A percentile compares a stretch with the other conserved stretches of the same genome.
Evolutionary conservation across 2,329 filamentous ascomycete genomes (phyloP).

Genomic region (Drechslera avenae): DNA sequence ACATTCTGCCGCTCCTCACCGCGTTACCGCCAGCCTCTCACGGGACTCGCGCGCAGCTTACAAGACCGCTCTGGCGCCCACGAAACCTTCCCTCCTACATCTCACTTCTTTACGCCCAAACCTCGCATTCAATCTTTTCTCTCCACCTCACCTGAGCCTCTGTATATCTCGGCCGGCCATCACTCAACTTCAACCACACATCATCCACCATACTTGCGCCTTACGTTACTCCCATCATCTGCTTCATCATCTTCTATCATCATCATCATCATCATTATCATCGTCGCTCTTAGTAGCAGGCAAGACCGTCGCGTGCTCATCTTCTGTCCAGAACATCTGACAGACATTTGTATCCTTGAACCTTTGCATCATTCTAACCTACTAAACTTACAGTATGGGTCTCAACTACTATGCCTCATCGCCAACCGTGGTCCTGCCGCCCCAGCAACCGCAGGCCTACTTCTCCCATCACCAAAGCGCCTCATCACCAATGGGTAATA

Average conservation of each 20-base stretch:
- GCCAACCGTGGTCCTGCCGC: constrained; percentile 54
- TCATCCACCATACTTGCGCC: constrained; percentile 13
- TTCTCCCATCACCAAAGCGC: constrained; percentile 43
- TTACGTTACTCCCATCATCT: constrained; percentile 19
- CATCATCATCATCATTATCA: too few species aligned
- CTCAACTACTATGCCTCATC: constrained; percentile 55
- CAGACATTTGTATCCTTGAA: constrained; percentile 43
- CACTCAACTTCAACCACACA: constrained; percentile 13
- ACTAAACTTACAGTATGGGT: constrained; percentile 52
- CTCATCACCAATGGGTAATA: constrained; percentile 44
- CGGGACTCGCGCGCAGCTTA: constrained; percentile 42
- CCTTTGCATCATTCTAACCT: constrained; percentile 35
- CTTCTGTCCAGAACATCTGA: constrained; percentile 32
- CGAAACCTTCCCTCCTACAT: constrained; percentile 43
- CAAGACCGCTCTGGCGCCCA: constrained; percentile 44
- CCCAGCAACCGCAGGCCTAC: constrained; percentile 47
- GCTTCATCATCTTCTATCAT: constrained; percentile 20
- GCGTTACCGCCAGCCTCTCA: constrained; percentile 40
- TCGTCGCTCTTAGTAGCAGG: constrained; percentile 34
- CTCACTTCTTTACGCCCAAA: constrained; percentile 41
- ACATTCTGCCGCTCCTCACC: constrained; percentile 31
- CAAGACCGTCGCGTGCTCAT: constrained; percentile 31
- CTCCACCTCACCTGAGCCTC: constrained; percentile 13
- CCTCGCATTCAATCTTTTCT: constrained; percentile 23
- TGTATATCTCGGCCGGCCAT: constrained; percentile 14